Percentiles rank a stretch among this genome's conserved stretches.
Conservation (phyloP, 495 filamentous ascomycete genomes). For the Penicillium soppii region DNA sequence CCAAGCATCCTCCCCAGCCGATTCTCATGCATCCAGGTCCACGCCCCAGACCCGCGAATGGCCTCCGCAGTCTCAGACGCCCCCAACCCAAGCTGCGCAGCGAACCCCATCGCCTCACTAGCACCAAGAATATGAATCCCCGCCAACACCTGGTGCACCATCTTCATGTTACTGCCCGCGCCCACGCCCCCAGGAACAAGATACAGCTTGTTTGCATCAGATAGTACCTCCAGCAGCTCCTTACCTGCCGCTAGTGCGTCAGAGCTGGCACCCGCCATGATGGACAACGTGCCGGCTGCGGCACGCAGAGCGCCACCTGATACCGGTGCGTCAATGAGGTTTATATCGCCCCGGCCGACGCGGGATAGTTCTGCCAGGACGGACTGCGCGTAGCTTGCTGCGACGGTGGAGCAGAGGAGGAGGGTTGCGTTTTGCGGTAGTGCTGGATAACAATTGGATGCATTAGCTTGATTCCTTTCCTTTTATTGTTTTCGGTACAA, state of each 20-base stretch:
- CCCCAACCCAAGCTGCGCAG: constrained; percentile 65
- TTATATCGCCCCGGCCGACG: constrained; percentile 59
- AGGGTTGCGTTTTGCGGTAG: constrained; percentile 60
- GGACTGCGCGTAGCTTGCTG: constrained; percentile 62
- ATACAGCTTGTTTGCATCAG: constrained; percentile 62
- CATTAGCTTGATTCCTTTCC: too few relatives aligned
- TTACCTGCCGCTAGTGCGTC: constrained; percentile 58
- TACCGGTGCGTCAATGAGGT: constrained; percentile 72
- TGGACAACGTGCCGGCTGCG: constrained; percentile 73
- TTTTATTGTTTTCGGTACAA: too few relatives aligned
- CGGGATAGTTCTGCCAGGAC: constrained; percentile 55
- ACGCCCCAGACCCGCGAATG: constrained; percentile 59
- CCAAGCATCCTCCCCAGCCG: constrained; percentile 68
- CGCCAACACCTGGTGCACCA: constrained; percentile 80
- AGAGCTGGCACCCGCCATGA: constrained; percentile 72
- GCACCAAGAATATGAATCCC: constrained; percentile 72
- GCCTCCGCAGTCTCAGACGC: constrained; percentile 53
- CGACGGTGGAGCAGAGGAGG: constrained; percentile 73
- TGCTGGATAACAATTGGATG: constrained; percentile 23
- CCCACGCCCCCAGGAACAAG: constrained; percentile 72
- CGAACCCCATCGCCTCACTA: constrained; percentile 74
- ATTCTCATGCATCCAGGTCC: constrained; percentile 84
- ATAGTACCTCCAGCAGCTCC: constrained; percentile 62
- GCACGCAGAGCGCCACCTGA: constrained; percentile 75
- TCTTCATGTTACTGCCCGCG: constrained; percentile 83